Evolutionary conservation across 2,329 filamentous ascomycete genomes (phyloP).

Genomic region (Pleoardoris graminearum): DNA sequence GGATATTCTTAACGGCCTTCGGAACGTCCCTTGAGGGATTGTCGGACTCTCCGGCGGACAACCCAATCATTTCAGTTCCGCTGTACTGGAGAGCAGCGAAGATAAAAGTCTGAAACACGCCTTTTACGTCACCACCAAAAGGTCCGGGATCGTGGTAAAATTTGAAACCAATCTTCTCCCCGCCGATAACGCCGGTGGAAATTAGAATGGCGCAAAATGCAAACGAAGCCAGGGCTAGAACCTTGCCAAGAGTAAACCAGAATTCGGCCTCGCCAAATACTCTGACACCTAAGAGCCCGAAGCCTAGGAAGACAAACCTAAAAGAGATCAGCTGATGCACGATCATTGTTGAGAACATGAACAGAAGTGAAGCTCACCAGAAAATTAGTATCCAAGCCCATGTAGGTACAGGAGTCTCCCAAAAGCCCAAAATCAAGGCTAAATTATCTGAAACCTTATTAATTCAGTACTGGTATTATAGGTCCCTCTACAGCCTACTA

Average conservation of each 20-base stretch:
- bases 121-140: constrained; percentile 22
- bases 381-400: neutral
- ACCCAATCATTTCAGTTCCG: constrained; percentile 22
- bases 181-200: constrained; percentile 17
- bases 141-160: constrained; percentile 21
- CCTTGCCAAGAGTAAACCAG: constrained; percentile 12
- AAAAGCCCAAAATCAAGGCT: neutral
- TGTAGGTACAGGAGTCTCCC: neutral
- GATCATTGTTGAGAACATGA: neutral
- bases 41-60: constrained; percentile 16
- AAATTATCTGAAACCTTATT: neutral
- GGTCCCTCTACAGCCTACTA: neutral
- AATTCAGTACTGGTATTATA: neutral
- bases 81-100: constrained; percentile 18
- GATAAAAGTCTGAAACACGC: constrained; percentile 15
- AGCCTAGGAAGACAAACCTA: neutral
- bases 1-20: constrained; percentile 9
- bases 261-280: constrained; percentile 2
- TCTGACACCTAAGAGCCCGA: neutral
- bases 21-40: constrained; percentile 15
- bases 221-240: constrained; percentile 18
- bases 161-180: constrained; percentile 21
- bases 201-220: constrained; percentile 22
- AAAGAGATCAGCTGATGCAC: neutral
- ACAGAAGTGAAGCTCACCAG: neutral